These are phyloP conservation scores for Trichoderma reesei DNA, from an alignment of 495 filamentous ascomycete genomes.

Conservation along the genomic window DNA sequence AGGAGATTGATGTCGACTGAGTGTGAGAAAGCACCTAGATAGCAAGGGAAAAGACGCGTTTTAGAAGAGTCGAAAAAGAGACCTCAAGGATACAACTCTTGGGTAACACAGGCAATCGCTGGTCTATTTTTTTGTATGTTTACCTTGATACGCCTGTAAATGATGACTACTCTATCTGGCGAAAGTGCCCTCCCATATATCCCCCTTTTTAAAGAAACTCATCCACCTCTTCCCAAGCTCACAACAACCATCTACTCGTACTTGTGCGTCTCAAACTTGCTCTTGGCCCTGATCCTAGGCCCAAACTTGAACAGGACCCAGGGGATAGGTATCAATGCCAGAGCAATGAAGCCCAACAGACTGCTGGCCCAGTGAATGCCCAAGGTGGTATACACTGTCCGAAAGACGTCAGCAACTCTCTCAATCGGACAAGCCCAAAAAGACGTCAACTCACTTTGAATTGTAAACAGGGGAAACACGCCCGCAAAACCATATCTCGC, in stretches of 20 bases:
- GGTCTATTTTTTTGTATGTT: not conserved
- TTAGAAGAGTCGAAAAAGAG: too few relatives aligned
- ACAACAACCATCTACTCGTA: slow-evolving; percentile 7
- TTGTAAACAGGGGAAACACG: slow-evolving; percentile 56
- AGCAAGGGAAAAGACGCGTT: too few relatives aligned
- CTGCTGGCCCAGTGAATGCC: slow-evolving; percentile 53
- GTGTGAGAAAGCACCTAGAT: not conserved
- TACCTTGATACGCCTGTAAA: too few relatives aligned
- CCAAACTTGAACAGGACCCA: slow-evolving; percentile 44
- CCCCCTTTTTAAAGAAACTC: too few relatives aligned
- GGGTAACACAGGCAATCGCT: not conserved
- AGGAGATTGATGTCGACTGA: not conserved
- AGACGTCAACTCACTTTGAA: slow-evolving; percentile 25
- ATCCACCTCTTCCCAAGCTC: too few relatives aligned
- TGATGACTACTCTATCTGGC: too few relatives aligned
- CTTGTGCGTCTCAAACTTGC: slow-evolving; percentile 26
- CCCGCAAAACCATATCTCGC: slow-evolving; percentile 52
- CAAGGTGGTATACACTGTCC: slow-evolving; percentile 44
- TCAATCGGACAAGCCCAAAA: not conserved
- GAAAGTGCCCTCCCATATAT: too few relatives aligned
- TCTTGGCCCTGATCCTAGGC: slow-evolving; percentile 34
- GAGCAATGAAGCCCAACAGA: slow-evolving; percentile 48
- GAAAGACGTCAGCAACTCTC: not conserved
- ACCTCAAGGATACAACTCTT: too few relatives aligned
- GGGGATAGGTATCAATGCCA: slow-evolving; percentile 49